Evolutionary conservation across 257 asterid genomes (phyloP), one percentile per base, ranked within the genome.

Genomic region (Knoxia roxburghii): DNA sequence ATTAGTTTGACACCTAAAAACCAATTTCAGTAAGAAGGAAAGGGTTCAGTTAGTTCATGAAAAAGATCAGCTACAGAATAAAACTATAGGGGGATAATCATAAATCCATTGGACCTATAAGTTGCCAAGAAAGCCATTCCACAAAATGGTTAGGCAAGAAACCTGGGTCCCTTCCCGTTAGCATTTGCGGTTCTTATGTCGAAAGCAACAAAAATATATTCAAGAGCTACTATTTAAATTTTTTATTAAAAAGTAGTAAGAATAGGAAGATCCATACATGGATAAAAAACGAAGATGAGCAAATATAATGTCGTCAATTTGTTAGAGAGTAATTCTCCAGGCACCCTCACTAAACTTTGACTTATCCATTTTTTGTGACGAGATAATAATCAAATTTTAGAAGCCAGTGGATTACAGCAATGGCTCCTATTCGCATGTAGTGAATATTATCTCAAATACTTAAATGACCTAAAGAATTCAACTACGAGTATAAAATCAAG

Each of bases 401-500:
- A n/a, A n/a, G n/a, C n/a, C n/a, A n/a, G n/a, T n/a, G n/a, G n/a
- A n/a, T n/a, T n/a, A n/a, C n/a, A 37, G 41, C 29, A 46, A 64
- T 46, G 14, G 33, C 30, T 43, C 35, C n/a, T 29, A 27, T 7
- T 40, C 45, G 15, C 41, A 27, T 21, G n/a, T 11, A 24, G 2
- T 2, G 12, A 29, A 37, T 9, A 59, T 32, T 8, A 32, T 35
- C 32, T 27, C 14, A 59, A 58, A 58, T 30, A 17, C 37, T 30
- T 17, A 32, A 7, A 30, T 17, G 32, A 7, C 20, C 27, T 20
- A 18, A 59, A 50, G 27, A n/a, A 69, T 20, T 61, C 48, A 54
- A 68, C 3, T 37, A 37, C 30, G 57, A 64, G 56, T 51, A 27
- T 43, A 67, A 17, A 53, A 30, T 30, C 27, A 29, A 68, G 24